These are phyloP conservation scores for Dendryphion nanum DNA, from an alignment of 2,329 filamentous ascomycete genomes.

Conservation along the genomic window DNA sequence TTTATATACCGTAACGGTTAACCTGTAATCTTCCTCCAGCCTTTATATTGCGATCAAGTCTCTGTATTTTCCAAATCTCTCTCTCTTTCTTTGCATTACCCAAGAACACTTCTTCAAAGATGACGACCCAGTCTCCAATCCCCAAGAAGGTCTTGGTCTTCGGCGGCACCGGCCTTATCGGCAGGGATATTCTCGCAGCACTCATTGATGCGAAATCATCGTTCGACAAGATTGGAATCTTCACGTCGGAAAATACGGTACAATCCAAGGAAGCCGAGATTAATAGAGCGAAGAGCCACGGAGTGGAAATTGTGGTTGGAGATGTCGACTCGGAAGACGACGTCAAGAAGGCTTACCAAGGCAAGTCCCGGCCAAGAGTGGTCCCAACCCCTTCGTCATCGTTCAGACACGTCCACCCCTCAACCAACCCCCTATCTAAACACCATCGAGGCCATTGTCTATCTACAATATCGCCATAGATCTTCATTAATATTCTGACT, in stretches of 20 bases:
- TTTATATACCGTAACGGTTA: too few relatives aligned
- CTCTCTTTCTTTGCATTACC: too few relatives aligned
- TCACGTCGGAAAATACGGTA: constrained; percentile 55
- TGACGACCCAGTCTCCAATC: constrained; percentile 7
- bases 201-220: constrained; percentile 46
- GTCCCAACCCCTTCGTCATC: too few relatives aligned
- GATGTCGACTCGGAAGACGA: constrained; percentile 54
- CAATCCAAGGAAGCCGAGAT: constrained; percentile 52
- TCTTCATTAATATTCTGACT: too few relatives aligned
- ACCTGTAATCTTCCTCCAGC: too few relatives aligned
- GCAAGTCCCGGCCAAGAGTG: constrained; percentile 22
- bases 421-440: too few relatives aligned
- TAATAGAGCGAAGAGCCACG: constrained; percentile 45
- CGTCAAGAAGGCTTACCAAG: constrained; percentile 56
- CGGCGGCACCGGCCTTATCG: constrained; percentile 55
- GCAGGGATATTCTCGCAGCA: constrained; percentile 51
- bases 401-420: too few relatives aligned
- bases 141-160: constrained; percentile 51
- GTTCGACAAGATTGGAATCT: constrained; percentile 55
- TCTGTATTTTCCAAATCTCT: too few relatives aligned
- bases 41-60: too few relatives aligned
- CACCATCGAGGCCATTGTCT: too few relatives aligned
- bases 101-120: too few relatives aligned
- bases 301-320: constrained; percentile 57
- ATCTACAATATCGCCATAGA: too few relatives aligned